phyloP scores from a whole-genome alignment of 371 early-diverging fungal genomes.

The Mucor lusitanicus region DNA sequence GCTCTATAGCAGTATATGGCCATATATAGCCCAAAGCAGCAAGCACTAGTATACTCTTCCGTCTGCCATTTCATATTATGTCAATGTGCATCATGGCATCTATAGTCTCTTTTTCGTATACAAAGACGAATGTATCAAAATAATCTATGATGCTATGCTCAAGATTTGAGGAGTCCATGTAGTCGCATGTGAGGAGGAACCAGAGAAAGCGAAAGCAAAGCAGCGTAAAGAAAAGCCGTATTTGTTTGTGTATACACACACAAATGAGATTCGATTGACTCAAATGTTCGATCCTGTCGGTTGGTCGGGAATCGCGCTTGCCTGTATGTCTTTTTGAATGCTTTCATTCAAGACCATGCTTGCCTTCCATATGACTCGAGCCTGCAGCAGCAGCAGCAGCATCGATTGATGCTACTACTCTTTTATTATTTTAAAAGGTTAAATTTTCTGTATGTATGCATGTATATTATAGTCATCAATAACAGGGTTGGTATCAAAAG shows the following conservation, averaged over 20 bases:
- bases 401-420: background rate
- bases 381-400: background rate
- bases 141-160: background rate
- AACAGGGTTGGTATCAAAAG: background rate
- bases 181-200: background rate
- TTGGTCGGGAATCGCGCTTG: background rate
- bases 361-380: background rate
- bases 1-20: no score
- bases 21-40: no score
- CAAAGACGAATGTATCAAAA: background rate
- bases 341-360: background rate
- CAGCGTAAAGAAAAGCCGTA: no score
- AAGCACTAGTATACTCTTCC: no score
- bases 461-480: background rate
- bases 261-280: background rate
- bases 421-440: background rate
- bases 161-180: background rate
- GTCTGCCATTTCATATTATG: background rate
- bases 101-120: background rate
- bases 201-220: background rate
- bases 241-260: background rate
- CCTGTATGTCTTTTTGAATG: no score
- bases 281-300: background rate
- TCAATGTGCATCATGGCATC: background rate
- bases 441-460: background rate